Percentiles rank a stretch among this genome's conserved stretches.
Evolutionary conservation across 139 green algal species (phyloP).

Genomic region (Chlorella sp.): DNA sequence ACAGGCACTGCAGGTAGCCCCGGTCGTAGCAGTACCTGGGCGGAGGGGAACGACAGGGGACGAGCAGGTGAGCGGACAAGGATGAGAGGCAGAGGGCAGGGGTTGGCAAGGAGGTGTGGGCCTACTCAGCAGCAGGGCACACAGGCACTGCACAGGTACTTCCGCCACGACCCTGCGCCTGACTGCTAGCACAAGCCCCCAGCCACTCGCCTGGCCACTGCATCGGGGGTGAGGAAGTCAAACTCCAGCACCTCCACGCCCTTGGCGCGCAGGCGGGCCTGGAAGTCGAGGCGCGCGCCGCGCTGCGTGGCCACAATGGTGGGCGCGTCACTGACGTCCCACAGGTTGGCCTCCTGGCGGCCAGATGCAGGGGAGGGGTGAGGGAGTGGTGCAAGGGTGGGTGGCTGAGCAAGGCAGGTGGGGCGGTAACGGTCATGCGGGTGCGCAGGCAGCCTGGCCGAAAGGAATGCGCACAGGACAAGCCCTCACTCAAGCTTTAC

Average conservation of each 20-base stretch:
- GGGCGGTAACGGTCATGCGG: no score
- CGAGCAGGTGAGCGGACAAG: background rate
- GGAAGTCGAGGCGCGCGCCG: conserved; percentile 79
- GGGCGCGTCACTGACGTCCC: conserved; percentile 86
- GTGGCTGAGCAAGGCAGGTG: conserved; percentile 30
- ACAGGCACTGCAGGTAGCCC: conserved; percentile 94
- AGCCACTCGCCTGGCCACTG: conserved; percentile 60
- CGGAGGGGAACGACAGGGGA: conserved; percentile 20
- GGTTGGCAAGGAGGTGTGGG: background rate
- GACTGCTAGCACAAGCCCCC: no score
- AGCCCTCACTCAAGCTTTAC: no score
- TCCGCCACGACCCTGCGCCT: no score
- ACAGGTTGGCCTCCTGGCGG: conserved; percentile 87
- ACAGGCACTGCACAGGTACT: background rate
- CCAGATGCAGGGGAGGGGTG: conserved; percentile 12
- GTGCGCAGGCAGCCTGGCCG: no score
- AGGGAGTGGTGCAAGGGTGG: background rate
- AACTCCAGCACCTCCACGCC: conserved; percentile 99
- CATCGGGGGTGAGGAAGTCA: conserved; percentile 91
- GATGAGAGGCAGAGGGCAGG: background rate
- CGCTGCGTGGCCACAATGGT: conserved; percentile 98
- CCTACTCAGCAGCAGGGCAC: background rate
- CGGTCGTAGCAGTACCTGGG: conserved; percentile 86
- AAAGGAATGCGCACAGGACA: no score
- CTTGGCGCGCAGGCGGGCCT: conserved; percentile 50